Percentiles rank a stretch among this genome's conserved stretches.
phyloP scores from a whole-genome alignment of 345 rosid species.

The Eucalyptus lansdowneana region DNA sequence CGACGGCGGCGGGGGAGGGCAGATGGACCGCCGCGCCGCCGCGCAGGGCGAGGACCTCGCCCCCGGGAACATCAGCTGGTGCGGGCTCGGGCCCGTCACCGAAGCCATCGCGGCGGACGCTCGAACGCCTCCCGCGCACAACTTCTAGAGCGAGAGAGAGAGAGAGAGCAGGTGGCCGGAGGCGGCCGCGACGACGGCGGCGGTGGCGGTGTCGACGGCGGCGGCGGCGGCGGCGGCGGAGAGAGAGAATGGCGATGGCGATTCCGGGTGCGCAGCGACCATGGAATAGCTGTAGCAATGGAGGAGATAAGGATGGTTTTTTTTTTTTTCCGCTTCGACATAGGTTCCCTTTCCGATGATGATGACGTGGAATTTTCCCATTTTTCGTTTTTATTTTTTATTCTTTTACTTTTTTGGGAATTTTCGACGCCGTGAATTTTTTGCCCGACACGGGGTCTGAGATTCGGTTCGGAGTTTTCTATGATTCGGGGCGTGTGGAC shows the following conservation, averaged over 20 bases:
- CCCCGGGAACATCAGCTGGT: slow-evolving; percentile 20
- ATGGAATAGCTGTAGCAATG: not conserved
- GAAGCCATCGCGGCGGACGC: slow-evolving; percentile 32
- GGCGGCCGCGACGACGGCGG: not conserved
- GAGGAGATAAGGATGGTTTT: not conserved
- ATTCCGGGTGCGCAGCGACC: too few species aligned
- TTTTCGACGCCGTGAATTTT: not conserved
- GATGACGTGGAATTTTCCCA: not conserved
- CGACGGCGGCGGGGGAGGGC: slow-evolving; percentile 4
- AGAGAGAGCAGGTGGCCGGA: not conserved
- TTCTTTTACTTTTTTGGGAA: not conserved
- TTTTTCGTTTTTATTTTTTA: too few species aligned
- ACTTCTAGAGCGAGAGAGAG: not conserved
- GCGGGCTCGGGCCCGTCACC: slow-evolving; percentile 39
- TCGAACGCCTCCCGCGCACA: not conserved
- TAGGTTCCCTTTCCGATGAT: not conserved
- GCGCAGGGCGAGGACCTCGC: not conserved
- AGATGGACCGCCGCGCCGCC: slow-evolving; percentile 2
- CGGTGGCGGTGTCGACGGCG: not conserved
- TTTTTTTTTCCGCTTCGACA: not conserved
- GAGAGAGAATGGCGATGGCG: too few species aligned
- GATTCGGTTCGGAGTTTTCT: not conserved
- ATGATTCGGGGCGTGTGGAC: not conserved
- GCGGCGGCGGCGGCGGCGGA: not conserved
- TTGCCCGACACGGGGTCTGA: not conserved